Base-by-base conservation (phyloP, 2,329 filamentous ascomycete species). In the Aspergillus neotritici region DNA sequence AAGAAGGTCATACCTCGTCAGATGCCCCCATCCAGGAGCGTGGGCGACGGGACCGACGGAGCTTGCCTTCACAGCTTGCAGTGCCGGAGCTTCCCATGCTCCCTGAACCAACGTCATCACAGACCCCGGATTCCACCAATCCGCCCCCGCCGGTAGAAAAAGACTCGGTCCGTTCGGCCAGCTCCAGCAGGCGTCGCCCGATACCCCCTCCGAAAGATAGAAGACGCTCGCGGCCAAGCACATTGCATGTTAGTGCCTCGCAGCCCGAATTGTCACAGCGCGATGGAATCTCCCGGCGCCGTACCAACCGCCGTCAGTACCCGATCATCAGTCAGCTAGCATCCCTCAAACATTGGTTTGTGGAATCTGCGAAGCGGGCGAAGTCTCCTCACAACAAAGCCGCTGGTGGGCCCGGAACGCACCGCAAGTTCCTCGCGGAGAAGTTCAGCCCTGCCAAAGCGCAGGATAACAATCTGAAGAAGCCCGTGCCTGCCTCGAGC, bases 171-270 rank as follows among this genome's bases (percentile, higher is more conserved):
- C 79, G 87, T 29, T 90, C 85, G 13, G 77, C 77, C 15, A 89
- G 86, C 57, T 88, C 88, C 10, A 89, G 87, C 25, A 75, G 84
- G 47, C 82, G 86, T 48, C 82, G 87, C 37, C 84, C 90, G 5
- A 74, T 87, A 32, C 87, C 86, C 8, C 91, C 91, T 33, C 89
- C 91, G 2, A 96, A 96, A 63, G 90, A 96, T 52, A 82, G 81
- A 50, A 81, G 86, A 46, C 76, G 84, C 54, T 86, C 86, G 52
- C 77, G 87, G 47, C 86, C 87, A 34, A 95, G 89, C 53, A 93
- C 88, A 50, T 76, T 96, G 28, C 88, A 95, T 60, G 79, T 94
- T 4, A 88, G 94, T 31, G 85, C 86, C 11, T 77, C 73, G 31
- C 83, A 84, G 52, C 77, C 79, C 15, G 80, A 84, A 51, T 65